Percentiles rank a stretch among this genome's conserved stretches.
Evolutionary conservation across 1,139 yeast species (phyloP).

Genomic region (Pichia sp.): DNA sequence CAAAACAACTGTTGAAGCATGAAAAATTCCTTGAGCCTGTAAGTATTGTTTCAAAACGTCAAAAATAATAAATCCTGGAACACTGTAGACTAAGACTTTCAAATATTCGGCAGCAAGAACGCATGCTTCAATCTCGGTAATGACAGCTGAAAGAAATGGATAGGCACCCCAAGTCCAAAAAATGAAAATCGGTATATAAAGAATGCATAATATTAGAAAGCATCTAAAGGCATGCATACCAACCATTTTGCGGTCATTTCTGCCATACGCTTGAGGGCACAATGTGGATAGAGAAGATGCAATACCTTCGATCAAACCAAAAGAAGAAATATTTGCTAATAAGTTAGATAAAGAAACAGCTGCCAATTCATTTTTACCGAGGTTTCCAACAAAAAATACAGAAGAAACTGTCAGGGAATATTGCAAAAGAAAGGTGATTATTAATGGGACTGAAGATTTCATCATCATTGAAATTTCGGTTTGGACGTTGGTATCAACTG

Average conservation of each 20-base stretch:
- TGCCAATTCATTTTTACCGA: slow-evolving; percentile 71
- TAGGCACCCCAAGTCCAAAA: slow-evolving; percentile 51
- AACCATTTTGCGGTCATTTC: slow-evolving; percentile 51
- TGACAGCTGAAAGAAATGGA: slow-evolving; percentile 36
- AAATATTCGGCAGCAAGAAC: slow-evolving; percentile 50
- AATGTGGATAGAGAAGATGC: slow-evolving; percentile 69
- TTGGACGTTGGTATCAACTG: slow-evolving; percentile 36
- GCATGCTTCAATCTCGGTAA: slow-evolving; percentile 45
- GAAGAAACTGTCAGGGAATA: slow-evolving; percentile 80
- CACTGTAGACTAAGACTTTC: slow-evolving; percentile 45
- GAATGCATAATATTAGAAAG: slow-evolving; percentile 44
- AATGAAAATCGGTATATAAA: slow-evolving; percentile 48
- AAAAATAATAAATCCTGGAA: slow-evolving; percentile 65
- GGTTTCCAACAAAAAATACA: slow-evolving; percentile 73
- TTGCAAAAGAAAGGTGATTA: slow-evolving; percentile 70
- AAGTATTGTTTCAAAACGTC: slow-evolving; percentile 66
- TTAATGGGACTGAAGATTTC: slow-evolving; percentile 49
- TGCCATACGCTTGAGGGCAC: slow-evolving; percentile 72
- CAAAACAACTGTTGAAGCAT: slow-evolving; percentile 67
- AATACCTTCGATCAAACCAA: slow-evolving; percentile 65
- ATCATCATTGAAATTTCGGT: slow-evolving; percentile 38
- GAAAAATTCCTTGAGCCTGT: slow-evolving; percentile 74
- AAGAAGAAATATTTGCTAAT: slow-evolving; percentile 70
- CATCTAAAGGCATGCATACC: slow-evolving; percentile 64
- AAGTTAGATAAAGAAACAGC: slow-evolving; percentile 67